Base-by-base conservation (phyloP, 1,139 yeast genomes). In the Debaryomyces fabryi region DNA sequence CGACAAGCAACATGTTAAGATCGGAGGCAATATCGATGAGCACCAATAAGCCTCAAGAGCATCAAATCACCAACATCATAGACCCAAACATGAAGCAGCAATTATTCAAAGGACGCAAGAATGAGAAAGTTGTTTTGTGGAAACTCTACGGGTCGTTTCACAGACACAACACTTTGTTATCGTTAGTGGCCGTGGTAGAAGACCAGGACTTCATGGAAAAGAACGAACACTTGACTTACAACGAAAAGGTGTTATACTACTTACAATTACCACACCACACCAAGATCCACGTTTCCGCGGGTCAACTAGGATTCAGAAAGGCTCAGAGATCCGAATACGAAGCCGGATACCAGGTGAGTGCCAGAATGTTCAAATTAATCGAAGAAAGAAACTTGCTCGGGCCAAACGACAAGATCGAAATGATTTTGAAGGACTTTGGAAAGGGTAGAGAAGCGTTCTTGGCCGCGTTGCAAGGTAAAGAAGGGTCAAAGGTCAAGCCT, bases 271-370 rank as follows among this genome's bases (percentile, higher is more conserved):
- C 91, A 27, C 95, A 91, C 65, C 87, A 83, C 55, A 85, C 86
- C 40, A 78, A 82, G 56, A 66, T 86, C 47, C 81, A 86, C 38
- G 72, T 88, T 46, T 78, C 86, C 23, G 86, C 92, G 0, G 95
- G 95, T 45, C 81, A 79, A 62, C 71, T 86, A 50, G 95, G 95
- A 6, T 87, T 86, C 68, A 79, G 88, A 61, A 86, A 86, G 62
- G 81, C 88, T 8, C 88, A 86, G 50, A 80, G 97, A 69, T 89
- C 96, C 47, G 96, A 91, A 66, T 89, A 89, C 63, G 99, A 92
- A 69, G 97, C 97, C 1, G 88, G 87, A n/a, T 91, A 87, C 74
- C 97, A 91, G 64, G 88, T 93, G 10, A 76, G 91, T 20, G 74
- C 91, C 7, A 81, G 82, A 55, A 77, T 88, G 74, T 90, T 92